These are phyloP conservation scores for Clonostachys rosea DNA, from an alignment of 2,329 filamentous ascomycete genomes.

Conservation along the genomic window DNA sequence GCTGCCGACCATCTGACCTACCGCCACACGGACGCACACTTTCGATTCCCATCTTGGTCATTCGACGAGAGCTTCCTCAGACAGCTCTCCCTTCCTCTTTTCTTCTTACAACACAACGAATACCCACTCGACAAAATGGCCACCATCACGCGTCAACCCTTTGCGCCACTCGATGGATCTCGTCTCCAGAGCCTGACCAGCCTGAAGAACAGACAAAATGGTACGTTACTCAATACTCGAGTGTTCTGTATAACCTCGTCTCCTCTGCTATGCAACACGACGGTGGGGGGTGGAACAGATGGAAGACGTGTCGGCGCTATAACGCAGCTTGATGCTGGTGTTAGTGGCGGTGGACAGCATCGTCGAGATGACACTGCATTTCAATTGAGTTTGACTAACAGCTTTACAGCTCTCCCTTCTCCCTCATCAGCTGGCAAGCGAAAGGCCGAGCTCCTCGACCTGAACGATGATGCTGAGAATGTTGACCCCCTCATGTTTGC, in stretches of 20 bases:
- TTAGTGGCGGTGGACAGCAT: too few relatives aligned
- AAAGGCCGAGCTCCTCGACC: conserved; percentile 49
- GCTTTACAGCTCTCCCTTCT: conserved; percentile 20
- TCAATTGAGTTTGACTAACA: neutral
- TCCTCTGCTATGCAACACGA: neutral
- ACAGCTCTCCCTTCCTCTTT: too few relatives aligned
- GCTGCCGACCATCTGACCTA: too few relatives aligned
- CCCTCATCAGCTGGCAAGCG: conserved; percentile 43
- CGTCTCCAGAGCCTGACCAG: conserved; percentile 69
- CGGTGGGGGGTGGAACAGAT: neutral
- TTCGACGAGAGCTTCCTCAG: too few relatives aligned
- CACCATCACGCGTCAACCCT: conserved; percentile 62
- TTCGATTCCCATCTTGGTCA: too few relatives aligned
- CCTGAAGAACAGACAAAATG: conserved; percentile 74
- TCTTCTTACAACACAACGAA: neutral
- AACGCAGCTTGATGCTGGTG: too few relatives aligned
- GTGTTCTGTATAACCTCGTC: neutral
- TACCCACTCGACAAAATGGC: conserved; percentile 36
- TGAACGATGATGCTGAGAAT: conserved; percentile 52
- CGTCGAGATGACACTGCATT: too few relatives aligned
- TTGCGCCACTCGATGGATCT: conserved; percentile 65
- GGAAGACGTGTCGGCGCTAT: neutral
- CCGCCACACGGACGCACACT: too few relatives aligned
- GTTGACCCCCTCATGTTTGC: conserved; percentile 52
- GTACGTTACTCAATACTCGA: conserved; percentile 34